Conservation (phyloP, 495 filamentous ascomycete genomes). For the Cudoniella acicularis region DNA sequence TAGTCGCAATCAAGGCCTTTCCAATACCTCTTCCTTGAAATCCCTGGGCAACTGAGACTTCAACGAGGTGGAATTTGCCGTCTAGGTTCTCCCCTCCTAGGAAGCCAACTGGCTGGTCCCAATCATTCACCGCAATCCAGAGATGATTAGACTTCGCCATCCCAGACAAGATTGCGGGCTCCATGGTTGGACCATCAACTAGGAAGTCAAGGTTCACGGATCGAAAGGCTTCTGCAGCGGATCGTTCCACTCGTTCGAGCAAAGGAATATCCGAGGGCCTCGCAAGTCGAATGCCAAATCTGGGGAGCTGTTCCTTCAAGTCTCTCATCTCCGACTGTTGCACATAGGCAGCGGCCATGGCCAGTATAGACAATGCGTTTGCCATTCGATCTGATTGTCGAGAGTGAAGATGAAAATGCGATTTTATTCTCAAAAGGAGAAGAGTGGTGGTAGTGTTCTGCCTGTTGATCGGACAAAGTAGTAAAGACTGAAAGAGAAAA, state of each 20-base stretch:
- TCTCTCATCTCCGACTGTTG: constrained; percentile 14
- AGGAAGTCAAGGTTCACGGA: constrained; percentile 19
- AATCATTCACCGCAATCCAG: constrained; percentile 20
- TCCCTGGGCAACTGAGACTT: constrained; percentile 22
- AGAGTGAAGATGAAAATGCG: too few species aligned
- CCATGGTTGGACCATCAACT: constrained; percentile 12
- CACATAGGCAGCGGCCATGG: constrained; percentile 21
- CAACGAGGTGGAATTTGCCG: constrained; percentile 23
- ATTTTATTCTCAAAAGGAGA: too few species aligned
- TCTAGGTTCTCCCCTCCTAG: constrained; percentile 17
- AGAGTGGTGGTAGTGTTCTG: background rate
- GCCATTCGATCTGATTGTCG: constrained; percentile 11
- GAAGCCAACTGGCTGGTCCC: constrained; percentile 25
- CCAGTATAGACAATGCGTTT: constrained; percentile 21
- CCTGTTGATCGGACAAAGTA: background rate
- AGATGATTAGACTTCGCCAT: constrained; percentile 17
- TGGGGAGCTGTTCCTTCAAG: background rate
- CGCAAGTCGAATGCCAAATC: constrained; percentile 19
- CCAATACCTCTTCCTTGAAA: constrained; percentile 25
- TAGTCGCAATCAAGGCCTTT: constrained; percentile 18
- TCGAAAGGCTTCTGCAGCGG: constrained; percentile 23
- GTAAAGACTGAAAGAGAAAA: background rate
- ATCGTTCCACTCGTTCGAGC: constrained; percentile 23
- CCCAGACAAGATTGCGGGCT: constrained; percentile 3
- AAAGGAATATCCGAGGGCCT: constrained; percentile 21